Evolutionary conservation across 768 basidiomycete species (phyloP).

Genomic region (Candolleomyces efflorescens): DNA sequence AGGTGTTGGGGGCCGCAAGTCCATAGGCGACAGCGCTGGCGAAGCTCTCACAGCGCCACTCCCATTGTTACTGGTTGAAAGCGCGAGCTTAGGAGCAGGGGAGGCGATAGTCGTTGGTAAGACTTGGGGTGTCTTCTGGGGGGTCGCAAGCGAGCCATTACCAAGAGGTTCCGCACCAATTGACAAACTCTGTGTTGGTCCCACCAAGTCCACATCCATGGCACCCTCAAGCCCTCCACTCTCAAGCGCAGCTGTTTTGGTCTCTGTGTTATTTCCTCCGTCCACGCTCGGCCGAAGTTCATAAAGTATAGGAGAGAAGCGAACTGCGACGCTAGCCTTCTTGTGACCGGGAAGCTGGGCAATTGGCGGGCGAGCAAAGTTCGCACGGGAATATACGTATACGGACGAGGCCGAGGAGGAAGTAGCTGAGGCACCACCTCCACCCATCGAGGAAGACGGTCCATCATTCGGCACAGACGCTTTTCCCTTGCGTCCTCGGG

Average conservation of each 20-base stretch:
- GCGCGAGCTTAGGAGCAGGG: slow-evolving; percentile 42
- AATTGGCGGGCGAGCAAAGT: slow-evolving; percentile 88
- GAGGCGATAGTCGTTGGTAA: slow-evolving; percentile 34
- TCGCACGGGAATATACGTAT: slow-evolving; percentile 94
- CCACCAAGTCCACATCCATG: slow-evolving; percentile 58
- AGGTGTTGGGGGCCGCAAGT: slow-evolving; percentile 58
- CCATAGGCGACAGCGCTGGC: slow-evolving; percentile 53
- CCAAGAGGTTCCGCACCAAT: slow-evolving; percentile 4
- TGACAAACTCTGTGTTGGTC: slow-evolving; percentile 27
- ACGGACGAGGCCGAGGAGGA: slow-evolving; percentile 55
- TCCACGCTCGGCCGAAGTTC: slow-evolving; percentile 71
- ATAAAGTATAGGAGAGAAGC: slow-evolving; percentile 91
- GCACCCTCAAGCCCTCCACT: slow-evolving; percentile 58
- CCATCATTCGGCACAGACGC: slow-evolving; percentile 3
- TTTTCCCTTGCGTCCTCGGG: slow-evolving; percentile 52
- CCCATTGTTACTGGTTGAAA: slow-evolving; percentile 19
- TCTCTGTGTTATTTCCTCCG: slow-evolving; percentile 23
- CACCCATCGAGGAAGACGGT: slow-evolving; percentile 13
- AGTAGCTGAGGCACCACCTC: slow-evolving; percentile 20
- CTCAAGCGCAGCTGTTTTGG: slow-evolving; percentile 57
- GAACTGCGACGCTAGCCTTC: slow-evolving; percentile 90
- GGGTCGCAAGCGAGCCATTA: slow-evolving; percentile 20
- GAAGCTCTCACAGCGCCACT: slow-evolving; percentile 33
- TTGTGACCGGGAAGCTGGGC: slow-evolving; percentile 96
- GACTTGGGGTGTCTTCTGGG: slow-evolving; percentile 28